Evolutionary conservation across 805 yeast species (phyloP).

Genomic region (Sungouiella thailandica): DNA sequence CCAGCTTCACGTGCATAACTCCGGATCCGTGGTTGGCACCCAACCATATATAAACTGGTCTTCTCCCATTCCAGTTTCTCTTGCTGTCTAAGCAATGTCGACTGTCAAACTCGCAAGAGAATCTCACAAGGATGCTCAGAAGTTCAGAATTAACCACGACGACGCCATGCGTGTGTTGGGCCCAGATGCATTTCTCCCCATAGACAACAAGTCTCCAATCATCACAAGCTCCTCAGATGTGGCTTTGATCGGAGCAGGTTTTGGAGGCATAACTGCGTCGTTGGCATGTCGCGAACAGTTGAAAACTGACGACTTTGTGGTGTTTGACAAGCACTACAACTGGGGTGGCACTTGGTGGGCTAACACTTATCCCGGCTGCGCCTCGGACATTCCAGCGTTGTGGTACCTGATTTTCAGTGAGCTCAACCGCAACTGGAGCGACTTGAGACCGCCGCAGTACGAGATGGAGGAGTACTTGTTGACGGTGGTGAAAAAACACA

Average conservation of each 20-base stretch:
- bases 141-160: slow-evolving; percentile 24
- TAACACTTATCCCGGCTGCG: slow-evolving; percentile 42
- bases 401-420: slow-evolving; percentile 35
- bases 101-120: slow-evolving; percentile 22
- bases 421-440: slow-evolving; percentile 33
- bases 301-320: slow-evolving; percentile 25
- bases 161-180: slow-evolving; percentile 26
- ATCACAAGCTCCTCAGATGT: slow-evolving; percentile 23
- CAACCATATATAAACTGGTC: too few species aligned
- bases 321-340: slow-evolving; percentile 35
- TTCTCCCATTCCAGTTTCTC: too few species aligned
- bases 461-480: slow-evolving; percentile 39
- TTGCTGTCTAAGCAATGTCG: too few species aligned
- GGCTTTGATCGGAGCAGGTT: slow-evolving; percentile 38
- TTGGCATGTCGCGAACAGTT: slow-evolving; percentile 22
- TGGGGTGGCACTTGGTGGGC: slow-evolving; percentile 45
- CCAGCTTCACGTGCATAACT: too few species aligned
- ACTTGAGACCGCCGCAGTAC: slow-evolving; percentile 36
- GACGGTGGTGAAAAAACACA: slow-evolving; percentile 25
- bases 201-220: slow-evolving; percentile 13
- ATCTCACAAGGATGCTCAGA: slow-evolving; percentile 29
- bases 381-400: slow-evolving; percentile 40
- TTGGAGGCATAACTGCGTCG: slow-evolving; percentile 33
- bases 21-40: too few species aligned
- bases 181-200: slow-evolving; percentile 14